Base-by-base conservation (phyloP, 129 eudicot genomes). In the Flaveria sonorensis region DNA sequence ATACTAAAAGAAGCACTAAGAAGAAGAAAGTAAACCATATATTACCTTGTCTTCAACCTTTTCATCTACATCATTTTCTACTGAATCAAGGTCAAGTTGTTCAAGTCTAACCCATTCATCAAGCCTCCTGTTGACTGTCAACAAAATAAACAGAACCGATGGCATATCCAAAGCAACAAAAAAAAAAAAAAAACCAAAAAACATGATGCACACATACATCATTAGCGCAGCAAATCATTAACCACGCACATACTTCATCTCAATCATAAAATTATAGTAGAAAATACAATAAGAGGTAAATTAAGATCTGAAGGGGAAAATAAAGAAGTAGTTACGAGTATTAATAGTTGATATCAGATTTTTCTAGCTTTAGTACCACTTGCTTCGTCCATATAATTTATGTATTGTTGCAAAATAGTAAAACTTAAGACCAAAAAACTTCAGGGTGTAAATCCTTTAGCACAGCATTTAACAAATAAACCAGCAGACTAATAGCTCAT, bases 101-200 rank as follows among this genome's bases (percentile, higher is more conserved):
- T 94, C 97, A 82, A 94, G 93, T 77, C 89, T 89, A 64, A 91
- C 88, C 98, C 98, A 94, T 85, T 94, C 98, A 81, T 94, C 98
- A 82, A 94, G 98, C 76, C 98, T 89, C 72, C 98, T 88, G 46
- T 94, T 94, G 76, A 94, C 98, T 94, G 88, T 20, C 71, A 84
- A 73, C 56, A 46, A 28, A 79, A 76, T 40, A 7, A 28, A 71
- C 20, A 20, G 30, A 78, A 19, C 4, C 15, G 36, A 43, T 45
- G 75, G 59, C 76, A 69, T 65, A 39, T 28, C 50, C 46, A 68
- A 69, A 55, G 19, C n/a, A 60, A 60, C 66, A 61, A 57, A 10
- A 53, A 7, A 23, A 48, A n/a, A 75, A 75, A 56, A 4, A 36
- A 36, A 36, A 0, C 40, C 7, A 36, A 36, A 36, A 6, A 16